phyloP scores from a whole-genome alignment of 495 filamentous ascomycete genomes.

The Aspergillus nidulans region DNA sequence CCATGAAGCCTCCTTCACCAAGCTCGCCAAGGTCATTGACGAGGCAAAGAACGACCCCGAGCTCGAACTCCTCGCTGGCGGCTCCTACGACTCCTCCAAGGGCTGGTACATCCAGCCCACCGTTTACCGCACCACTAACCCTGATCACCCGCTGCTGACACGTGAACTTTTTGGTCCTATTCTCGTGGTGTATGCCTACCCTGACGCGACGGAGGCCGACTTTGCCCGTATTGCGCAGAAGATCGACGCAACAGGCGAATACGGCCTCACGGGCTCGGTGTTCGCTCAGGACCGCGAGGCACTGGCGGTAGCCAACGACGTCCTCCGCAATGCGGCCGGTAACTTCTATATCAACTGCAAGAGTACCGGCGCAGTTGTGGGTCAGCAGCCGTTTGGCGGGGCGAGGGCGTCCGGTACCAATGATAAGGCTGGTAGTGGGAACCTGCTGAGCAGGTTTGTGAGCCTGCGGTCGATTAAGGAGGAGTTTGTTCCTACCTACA shows the following conservation, averaged over 20 bases:
- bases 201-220: conserved; percentile 48
- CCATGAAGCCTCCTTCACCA: conserved; percentile 51
- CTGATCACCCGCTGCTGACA: conserved; percentile 56
- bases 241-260: conserved; percentile 65
- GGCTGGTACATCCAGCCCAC: conserved; percentile 68
- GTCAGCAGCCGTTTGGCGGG: conserved; percentile 89
- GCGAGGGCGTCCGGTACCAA: conserved; percentile 83
- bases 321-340: conserved; percentile 70
- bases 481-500: conserved; percentile 67
- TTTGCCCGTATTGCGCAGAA: conserved; percentile 49
- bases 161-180: conserved; percentile 64
- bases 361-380: conserved; percentile 86
- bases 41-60: conserved; percentile 58
- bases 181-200: conserved; percentile 56
- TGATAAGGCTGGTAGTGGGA: conserved; percentile 82
- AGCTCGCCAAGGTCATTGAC: conserved; percentile 53
- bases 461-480: conserved; percentile 85
- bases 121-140: conserved; percentile 61
- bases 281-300: conserved; percentile 70
- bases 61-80: conserved; percentile 57
- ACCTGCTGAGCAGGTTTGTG: conserved; percentile 72
- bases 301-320: conserved; percentile 64
- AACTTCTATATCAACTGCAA: conserved; percentile 96
- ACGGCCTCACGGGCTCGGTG: conserved; percentile 74
- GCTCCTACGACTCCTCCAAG: conserved; percentile 53